Conservation (phyloP, 306 rosid genomes). For the Glycine tomentella region DNA sequence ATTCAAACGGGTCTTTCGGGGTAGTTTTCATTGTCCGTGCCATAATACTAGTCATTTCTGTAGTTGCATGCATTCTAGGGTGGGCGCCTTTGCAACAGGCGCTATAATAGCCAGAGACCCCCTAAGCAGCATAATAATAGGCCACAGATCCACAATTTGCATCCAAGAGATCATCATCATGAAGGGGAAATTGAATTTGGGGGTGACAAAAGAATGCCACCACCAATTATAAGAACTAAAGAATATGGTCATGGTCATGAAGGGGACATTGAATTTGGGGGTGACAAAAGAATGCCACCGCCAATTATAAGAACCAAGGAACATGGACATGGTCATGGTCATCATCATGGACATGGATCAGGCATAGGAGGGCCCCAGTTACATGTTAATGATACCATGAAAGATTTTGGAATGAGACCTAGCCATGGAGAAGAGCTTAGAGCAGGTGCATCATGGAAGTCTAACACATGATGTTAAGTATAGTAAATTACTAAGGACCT, state of each 20-base stretch:
- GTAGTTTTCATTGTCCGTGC: slow-evolving; percentile 85
- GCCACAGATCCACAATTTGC: slow-evolving; percentile 49
- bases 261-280: slow-evolving; percentile 58
- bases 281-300: slow-evolving; percentile 59
- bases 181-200: slow-evolving; percentile 57
- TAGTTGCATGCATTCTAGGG: slow-evolving; percentile 82
- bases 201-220: slow-evolving; percentile 59
- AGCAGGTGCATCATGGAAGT: slow-evolving; percentile 44
- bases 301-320: slow-evolving; percentile 46
- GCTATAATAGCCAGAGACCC: slow-evolving; percentile 41
- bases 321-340: background rate
- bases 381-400: slow-evolving; percentile 48
- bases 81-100: slow-evolving; percentile 72
- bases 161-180: slow-evolving; percentile 47
- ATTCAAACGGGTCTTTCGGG: slow-evolving; percentile 83
- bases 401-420: slow-evolving; percentile 53
- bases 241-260: slow-evolving; percentile 40
- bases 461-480: background rate
- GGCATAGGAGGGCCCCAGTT: slow-evolving; percentile 41
- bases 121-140: slow-evolving; percentile 37
- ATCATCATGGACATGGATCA: slow-evolving; percentile 21
- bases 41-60: slow-evolving; percentile 71
- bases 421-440: slow-evolving; percentile 53
- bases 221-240: slow-evolving; percentile 41
- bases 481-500: too few relatives aligned